Percentiles rank a stretch among this genome's conserved stretches.
Conservation (phyloP, 1,139 yeast genomes). For the Geotrichum klebahnii region DNA sequence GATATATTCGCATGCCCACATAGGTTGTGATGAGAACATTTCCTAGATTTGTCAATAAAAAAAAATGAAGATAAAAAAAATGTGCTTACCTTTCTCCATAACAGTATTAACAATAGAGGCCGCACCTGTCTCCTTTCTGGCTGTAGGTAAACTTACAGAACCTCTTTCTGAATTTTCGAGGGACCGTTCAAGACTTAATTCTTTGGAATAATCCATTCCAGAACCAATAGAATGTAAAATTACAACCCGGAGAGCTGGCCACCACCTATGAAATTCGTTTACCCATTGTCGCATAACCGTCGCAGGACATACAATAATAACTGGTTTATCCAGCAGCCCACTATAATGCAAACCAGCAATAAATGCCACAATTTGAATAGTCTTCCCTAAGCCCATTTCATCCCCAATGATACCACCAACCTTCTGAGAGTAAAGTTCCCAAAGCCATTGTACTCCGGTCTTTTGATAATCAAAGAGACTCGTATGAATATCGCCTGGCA, state of each 20-base stretch:
- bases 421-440: constrained; percentile 77
- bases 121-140: constrained; percentile 34
- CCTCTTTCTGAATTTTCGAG: constrained; percentile 49
- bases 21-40: constrained; percentile 88
- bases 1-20: constrained; percentile 79
- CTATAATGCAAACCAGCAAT: constrained; percentile 87
- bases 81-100: constrained; percentile 46
- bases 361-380: constrained; percentile 86
- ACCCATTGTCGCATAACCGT: constrained; percentile 97
- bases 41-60: constrained; percentile 3
- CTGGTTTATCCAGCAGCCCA: constrained; percentile 68
- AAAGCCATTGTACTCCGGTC: constrained; percentile 73
- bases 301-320: constrained; percentile 89
- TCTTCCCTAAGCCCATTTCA: constrained; percentile 97
- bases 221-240: constrained; percentile 89
- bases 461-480: constrained; percentile 87
- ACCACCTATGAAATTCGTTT: constrained; percentile 91
- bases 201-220: constrained; percentile 65
- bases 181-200: constrained; percentile 47
- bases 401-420: constrained; percentile 96
- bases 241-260: constrained; percentile 90
- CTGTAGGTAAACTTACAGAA: constrained; percentile 33
- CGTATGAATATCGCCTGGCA: constrained; percentile 90
- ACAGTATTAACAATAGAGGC: constrained; percentile 50
- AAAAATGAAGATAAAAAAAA: background rate